Conservation (phyloP, 192 early-diverging fungal genomes). For the Paraglomus brasilianum region DNA sequence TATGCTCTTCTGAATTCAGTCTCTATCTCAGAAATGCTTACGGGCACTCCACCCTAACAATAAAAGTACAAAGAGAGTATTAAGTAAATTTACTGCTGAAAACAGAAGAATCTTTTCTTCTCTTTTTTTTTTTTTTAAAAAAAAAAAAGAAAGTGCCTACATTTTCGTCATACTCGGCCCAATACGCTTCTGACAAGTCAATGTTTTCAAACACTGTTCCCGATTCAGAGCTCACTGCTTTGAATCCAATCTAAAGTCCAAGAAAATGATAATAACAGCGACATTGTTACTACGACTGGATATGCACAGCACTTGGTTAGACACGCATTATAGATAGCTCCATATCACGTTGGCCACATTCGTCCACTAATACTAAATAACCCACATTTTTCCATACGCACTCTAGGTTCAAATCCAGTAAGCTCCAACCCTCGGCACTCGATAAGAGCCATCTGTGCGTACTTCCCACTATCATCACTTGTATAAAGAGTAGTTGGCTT, state of each 20-base stretch:
- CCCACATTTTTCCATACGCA: conserved; percentile 28
- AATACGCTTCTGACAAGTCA: conserved; percentile 76
- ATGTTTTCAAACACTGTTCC: conserved; percentile 73
- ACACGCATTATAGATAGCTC: background rate
- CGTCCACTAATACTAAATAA: background rate
- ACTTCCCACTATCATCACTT: conserved; percentile 57
- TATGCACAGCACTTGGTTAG: background rate
- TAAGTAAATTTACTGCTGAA: background rate
- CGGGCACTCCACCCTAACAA: conserved; percentile 56
- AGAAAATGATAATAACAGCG: background rate
- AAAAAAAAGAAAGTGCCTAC: conserved; percentile 30
- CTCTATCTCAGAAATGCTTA: conserved; percentile 62
- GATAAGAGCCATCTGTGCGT: conserved; percentile 61
- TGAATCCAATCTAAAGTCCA: conserved; percentile 52
- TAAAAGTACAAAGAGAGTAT: background rate
- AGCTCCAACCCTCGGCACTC: conserved; percentile 87
- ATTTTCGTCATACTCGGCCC: conserved; percentile 91
- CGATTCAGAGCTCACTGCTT: conserved; percentile 68
- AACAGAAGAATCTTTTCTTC: background rate
- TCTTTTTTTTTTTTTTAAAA: background rate
- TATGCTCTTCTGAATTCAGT: conserved; percentile 38
- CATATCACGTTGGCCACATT: background rate
- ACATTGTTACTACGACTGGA: too few species aligned
- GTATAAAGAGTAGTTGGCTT: conserved; percentile 54
- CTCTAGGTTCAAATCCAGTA: conserved; percentile 69